Conservation (phyloP, 192 early-diverging fungal species). For the Mortierella antarctica region DNA sequence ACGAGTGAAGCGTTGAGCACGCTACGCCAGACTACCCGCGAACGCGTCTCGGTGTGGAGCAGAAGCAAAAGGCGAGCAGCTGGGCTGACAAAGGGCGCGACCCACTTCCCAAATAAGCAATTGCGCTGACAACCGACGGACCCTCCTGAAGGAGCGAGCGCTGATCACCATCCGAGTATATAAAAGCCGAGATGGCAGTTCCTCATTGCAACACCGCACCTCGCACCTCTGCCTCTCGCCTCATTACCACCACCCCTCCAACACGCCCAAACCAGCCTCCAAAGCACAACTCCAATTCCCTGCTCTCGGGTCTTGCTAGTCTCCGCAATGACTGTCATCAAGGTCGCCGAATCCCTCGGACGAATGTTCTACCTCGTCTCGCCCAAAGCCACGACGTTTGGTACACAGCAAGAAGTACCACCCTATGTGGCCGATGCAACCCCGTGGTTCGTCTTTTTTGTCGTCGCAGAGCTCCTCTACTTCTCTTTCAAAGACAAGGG, state of each 20-base stretch:
- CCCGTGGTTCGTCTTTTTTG: conserved; percentile 61
- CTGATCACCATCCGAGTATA: too few relatives aligned
- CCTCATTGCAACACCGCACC: too few relatives aligned
- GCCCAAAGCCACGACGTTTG: conserved; percentile 55
- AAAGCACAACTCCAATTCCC: neutral
- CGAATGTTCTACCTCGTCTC: conserved; percentile 67
- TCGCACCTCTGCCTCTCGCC: too few relatives aligned
- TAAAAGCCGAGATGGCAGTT: too few relatives aligned
- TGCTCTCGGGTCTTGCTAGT: neutral
- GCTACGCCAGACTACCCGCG: too few relatives aligned
- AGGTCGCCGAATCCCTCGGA: conserved; percentile 54
- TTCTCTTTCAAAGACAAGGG: conserved; percentile 41
- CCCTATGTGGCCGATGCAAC: conserved; percentile 65
- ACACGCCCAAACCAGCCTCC: neutral
- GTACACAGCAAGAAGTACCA: conserved; percentile 54
- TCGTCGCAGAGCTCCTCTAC: conserved; percentile 53
- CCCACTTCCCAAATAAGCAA: neutral
- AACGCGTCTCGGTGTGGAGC: neutral
- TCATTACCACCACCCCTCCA: neutral
- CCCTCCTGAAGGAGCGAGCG: too few relatives aligned
- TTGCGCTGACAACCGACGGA: neutral
- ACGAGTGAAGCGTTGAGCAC: neutral
- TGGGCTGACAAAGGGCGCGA: too few relatives aligned
- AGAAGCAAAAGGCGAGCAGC: neutral
- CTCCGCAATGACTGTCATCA: conserved; percentile 37